These are phyloP conservation scores for Pestalotiopsis sp. DNA, from an alignment of 2,329 filamentous ascomycete genomes.

Conservation along the genomic window DNA sequence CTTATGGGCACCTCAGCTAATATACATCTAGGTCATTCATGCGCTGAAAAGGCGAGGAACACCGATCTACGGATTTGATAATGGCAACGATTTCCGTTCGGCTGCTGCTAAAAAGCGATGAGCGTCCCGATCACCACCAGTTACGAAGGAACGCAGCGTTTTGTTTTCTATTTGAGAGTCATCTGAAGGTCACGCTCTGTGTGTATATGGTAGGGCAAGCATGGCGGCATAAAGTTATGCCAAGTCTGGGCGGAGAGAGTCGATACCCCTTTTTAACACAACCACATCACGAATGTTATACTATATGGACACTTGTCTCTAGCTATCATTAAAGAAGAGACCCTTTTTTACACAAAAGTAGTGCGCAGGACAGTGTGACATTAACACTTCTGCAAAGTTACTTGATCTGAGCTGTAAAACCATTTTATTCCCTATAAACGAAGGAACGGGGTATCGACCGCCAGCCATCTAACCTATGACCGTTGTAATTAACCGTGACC, in stretches of 20 bases:
- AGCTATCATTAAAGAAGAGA: neutral
- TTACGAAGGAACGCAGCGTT: neutral
- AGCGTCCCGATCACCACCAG: neutral
- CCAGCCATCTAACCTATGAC: conserved; percentile 13
- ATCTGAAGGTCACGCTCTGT: neutral
- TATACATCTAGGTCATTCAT: conserved; percentile 52
- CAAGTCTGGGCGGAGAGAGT: neutral
- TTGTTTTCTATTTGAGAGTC: neutral
- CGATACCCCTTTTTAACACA: neutral
- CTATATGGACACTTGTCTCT: neutral
- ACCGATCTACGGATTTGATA: conserved; percentile 63
- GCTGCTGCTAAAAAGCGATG: conserved; percentile 7
- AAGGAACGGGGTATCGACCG: conserved; percentile 12
- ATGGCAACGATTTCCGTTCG: conserved; percentile 31
- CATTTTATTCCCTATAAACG: neutral
- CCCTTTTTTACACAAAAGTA: neutral
- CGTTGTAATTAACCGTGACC: neutral
- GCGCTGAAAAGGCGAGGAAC: conserved; percentile 49
- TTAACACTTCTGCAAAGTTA: neutral
- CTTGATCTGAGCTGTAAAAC: neutral
- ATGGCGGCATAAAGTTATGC: conserved; percentile 10
- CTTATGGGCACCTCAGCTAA: conserved; percentile 12
- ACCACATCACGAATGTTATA: neutral
- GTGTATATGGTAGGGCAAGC: neutral
- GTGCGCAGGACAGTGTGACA: neutral